Evolutionary conservation across 169 alveolate species (phyloP), one percentile per base, ranked within the genome.

Genomic region (Plasmodium blacklocki): DNA sequence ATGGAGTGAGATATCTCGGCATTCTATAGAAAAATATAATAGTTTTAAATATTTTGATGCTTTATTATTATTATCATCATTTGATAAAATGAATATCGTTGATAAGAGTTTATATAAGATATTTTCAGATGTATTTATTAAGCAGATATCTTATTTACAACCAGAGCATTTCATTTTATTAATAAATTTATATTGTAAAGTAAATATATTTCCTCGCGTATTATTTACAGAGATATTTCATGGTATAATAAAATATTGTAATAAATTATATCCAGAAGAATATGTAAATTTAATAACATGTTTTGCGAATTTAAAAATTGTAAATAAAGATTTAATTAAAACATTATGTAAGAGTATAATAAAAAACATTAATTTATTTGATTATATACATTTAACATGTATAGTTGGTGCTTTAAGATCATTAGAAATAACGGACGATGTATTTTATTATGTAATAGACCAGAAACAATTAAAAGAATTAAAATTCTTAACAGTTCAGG

Each of bases 41-140:
- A 80, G 93, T 8, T 94, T 94, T 89, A 94, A 94, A 73, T 93
- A 88, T 54, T 94, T 94, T 74, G 96, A 94, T 67, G 89, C 94
- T 15, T 23, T 93, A 45, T 54, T 66, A 23, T 90, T 94, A 9
- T 63, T 94, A 56, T 93, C 92, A 18, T 92, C 93, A 19, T 94
- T 94, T 63, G 94, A 92, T 15, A 72, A 91, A 32, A 94, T 75
- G 74, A 74, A 73, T 52, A 64, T 94, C 4, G 70, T 91, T 21
- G 96, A 94, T 66, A 73, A 86, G 43, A 59, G 58, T 14, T 70
- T 94, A 68, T 83, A 91, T 49, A 85, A 71, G 12, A 92, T 62
- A n/a, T 76, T 94, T 67, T 71, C 95, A 21, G 93, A 93, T 68
- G 64, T 86, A 23, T 88, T 94, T 86, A 70, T 92, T 9, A 86